Base-by-base conservation (phyloP, 805 yeast species). In the Kodamaea hsintzibuensis region DNA sequence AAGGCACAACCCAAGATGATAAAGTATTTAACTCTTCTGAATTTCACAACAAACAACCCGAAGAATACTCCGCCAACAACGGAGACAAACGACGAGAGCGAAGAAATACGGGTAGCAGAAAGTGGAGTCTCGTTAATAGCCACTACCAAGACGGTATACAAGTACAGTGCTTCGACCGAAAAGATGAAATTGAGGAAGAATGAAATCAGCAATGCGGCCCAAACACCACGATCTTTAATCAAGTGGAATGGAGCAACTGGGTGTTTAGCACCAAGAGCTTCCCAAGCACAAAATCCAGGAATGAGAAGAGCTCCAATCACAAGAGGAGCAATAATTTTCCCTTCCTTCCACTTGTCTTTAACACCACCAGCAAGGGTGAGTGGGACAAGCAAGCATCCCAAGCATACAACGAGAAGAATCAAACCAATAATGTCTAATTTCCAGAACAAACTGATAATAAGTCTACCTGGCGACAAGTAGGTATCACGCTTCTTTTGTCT, bases 391-490 rank as follows among this genome's bases (percentile, higher is more conserved):
- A 73, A 63, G 25, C 71, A 60, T 17, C 70, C 67, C 37, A 72
- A 65, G 14, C 69, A 73, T 12, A 69, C 71, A 52, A 65, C 58
- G 45, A 75, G 53, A 25, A 75, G 51, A 33, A 73, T 38, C 18
- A 66, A 62, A 17, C 79, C 79, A 47, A 70, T 50, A 25, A 70
- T 53, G 60, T 74, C 79, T 51, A 72, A 68, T 51, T 71, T 71
- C 60, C 67, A 67, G 58, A 66, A 61, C 25, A 60, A 51, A 35
- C 51, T 47, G 35, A 40, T 43, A 17, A 55, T 13, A 35, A 57
- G 53, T 39, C 49, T 38, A 18, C 38, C 39, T 22, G 35, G 33
- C 12, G 46, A 16, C 46, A 19, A 42, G 40, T 38, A 33, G 4
- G 39, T 13, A 6, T 49, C 51, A 13, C 45, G 45, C 46, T 38